Base-by-base conservation (phyloP, 2,329 filamentous ascomycete species). In the Colletotrichum sp. region DNA sequence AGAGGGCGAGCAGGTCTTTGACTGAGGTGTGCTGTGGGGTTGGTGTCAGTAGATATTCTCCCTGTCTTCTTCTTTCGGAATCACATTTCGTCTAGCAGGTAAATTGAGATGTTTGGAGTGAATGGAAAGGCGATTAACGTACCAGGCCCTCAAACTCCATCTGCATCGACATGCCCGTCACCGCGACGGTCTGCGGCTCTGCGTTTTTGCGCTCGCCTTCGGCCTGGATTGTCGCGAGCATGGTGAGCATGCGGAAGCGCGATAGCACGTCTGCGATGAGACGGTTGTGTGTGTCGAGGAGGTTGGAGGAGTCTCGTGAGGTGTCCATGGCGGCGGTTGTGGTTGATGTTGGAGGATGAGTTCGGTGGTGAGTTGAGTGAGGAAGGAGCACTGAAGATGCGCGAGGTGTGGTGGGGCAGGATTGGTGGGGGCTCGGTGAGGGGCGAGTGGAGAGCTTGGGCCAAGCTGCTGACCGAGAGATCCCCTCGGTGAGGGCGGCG, bases 141-240 rank as follows among this genome's bases (percentile, higher is more conserved):
- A 87, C 86, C 19, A 88, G 79, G 5, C 85, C 85, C 71, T 88
- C 86, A 66, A 88, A 88, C 68, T 87, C 86, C 79, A 86, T 85
- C 80, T 86, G 85, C 82, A 87, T 86, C 48, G 85, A 85, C 34
- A 88, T 84, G 59, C 85, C 84, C 6, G 84, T 82, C 34, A 87
- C 86, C 66, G 86, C 84, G 73, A 87, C 85, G 76, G 84, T 82
- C 68, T 87, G 83, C 0, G 86, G 85, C 71, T 84, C 85, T 74
- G 83, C 83, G 71, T 83, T 85, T 52, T 74, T 75, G 39, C 72
- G 69, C 72, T 86, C 85, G 64, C 81, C 84, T 28, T 85, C 83
- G 22, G 84, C 85, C 52, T 87, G 86, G 52, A 85, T 82, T 34
- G 86, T 87, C 65, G 86, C 85, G 15, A 87, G 82, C 82, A 86